Base-by-base conservation (phyloP, 306 rosid genomes). In the Echinosophora koreensis region DNA sequence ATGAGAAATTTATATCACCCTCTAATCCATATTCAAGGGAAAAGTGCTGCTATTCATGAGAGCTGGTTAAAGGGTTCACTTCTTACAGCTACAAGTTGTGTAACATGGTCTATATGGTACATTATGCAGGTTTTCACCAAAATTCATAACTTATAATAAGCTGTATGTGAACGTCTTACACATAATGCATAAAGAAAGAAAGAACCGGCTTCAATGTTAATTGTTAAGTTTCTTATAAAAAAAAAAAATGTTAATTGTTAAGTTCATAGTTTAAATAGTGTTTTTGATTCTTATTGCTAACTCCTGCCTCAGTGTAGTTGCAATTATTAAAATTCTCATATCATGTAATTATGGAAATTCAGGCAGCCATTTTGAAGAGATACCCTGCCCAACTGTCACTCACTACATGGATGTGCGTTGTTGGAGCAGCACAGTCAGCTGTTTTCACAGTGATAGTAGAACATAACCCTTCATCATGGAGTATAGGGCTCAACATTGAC, bases 371-470 rank as follows among this genome's bases (percentile, higher is more conserved):
- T 5, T 82, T 92, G 85, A 90, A 87, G 88, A 86, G 92, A 72
- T 95, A 92, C 56, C 97, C 93, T 0, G 98, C 98, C 0, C 95
- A 84, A 83, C 38, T 92, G 2, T 95, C 97, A 42, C 75, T 90
- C 63, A 88, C 97, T 5, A 77, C 93, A 1, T 95, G 97, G 98
- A 89, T 92, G 89, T 70, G 84, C 72, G 54, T 90, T 12, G 16
- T 92, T 34, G 98, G 97, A 71, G 97, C 86, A 51, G 96, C 79
- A 65, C 98, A 95, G 76, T 86, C 98, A 14, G 92, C 92, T 22
- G 76, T 87, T 28, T 92, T 87, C 81, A 79, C 96, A 10, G 68
- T 71, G 34, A 73, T 83, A 66, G 47, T 51, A 54, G 86, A 89
- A 49, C 90, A 74, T 57, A 89, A 81, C 69, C 69, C 38, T 74